Percentiles rank a stretch among this genome's conserved stretches.
Evolutionary conservation across 1,284 basidiomycete species (phyloP).

Genomic region (Trichosporon faecale): DNA sequence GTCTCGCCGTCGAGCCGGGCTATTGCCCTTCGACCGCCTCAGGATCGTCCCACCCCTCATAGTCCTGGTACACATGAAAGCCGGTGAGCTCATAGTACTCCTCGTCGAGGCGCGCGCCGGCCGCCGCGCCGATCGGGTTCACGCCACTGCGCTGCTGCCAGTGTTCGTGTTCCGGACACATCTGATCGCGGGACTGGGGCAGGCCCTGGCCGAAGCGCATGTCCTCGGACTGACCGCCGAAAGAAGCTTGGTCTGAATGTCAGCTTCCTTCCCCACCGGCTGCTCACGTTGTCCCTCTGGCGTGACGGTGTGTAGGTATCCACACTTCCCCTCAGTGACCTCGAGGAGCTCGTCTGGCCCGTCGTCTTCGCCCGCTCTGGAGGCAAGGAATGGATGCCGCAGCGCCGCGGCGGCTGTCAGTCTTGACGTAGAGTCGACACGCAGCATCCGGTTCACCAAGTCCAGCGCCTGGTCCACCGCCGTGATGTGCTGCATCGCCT

Average conservation of each 20-base stretch:
- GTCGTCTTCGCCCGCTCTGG: constrained; percentile 25
- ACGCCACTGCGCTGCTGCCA: constrained; percentile 40
- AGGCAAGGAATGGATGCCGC: constrained; percentile 67
- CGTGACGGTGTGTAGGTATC: constrained; percentile 34
- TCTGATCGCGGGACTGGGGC: constrained; percentile 24
- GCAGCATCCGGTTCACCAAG: constrained; percentile 67
- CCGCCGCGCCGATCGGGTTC: constrained; percentile 36
- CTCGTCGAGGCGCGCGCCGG: constrained; percentile 20
- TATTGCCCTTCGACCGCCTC: not conserved
- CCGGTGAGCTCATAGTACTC: constrained; percentile 24
- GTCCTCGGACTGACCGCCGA: constrained; percentile 35
- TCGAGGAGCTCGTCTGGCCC: constrained; percentile 30
- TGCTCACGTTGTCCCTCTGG: constrained; percentile 42
- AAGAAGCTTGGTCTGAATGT: constrained; percentile 37
- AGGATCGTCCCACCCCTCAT: constrained; percentile 21
- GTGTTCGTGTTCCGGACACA: constrained; percentile 50
- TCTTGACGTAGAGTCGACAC: constrained; percentile 70
- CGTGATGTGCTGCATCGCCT: constrained; percentile 54
- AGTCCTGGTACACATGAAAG: constrained; percentile 18
- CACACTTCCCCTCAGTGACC: constrained; percentile 41
- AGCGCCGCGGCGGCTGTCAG: constrained; percentile 72
- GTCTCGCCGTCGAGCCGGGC: too few species aligned
- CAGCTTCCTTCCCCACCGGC: not conserved
- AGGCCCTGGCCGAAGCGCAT: constrained; percentile 47
- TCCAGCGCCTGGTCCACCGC: constrained; percentile 67